Base-by-base conservation (phyloP, 2,329 filamentous ascomycete genomes). In the Pseudonectria buxi region DNA sequence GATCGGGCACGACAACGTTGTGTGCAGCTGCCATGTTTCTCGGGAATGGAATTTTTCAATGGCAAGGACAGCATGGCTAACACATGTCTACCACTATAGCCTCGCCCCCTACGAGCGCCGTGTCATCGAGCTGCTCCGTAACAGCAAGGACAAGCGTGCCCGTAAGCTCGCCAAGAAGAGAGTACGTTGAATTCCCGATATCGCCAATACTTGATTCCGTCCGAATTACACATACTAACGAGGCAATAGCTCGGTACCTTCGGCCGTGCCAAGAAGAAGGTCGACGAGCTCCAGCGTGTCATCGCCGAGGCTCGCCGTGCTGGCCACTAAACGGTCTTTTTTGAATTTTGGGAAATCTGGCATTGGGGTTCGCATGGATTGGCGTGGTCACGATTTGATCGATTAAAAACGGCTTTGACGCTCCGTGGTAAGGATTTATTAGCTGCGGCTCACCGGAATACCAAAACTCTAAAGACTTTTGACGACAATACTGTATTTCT, bases 81-180 rank as follows among this genome's bases (percentile, higher is more conserved):
- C 53, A 5, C 18, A 22, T 22, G 5, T 9, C 9, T 9, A 5
- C 12, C 33, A 27, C 31, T 39, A 29, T 42, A 83, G 86, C 64
- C 84, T 92, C 57, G 86, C 86, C 57, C 86, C 86, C 62, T 92
- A 98, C 69, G 92, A 98, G 83, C 90, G 92, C 71, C 88, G 92
- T 65, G 86, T 98, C 58, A 94, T 98, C 66, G 92, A 98, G 81
- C 76, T 98, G 67, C 84, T 98, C 72, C 87, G 92, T 63, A 98
- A 98, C 85, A 83, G 79, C 76, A 94, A 94, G 78, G 92, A 98
- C 74, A 96, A 96, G 86, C 87, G 90, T 72, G 90, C 90, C 62
- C 81, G 90, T 59, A 95, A 95, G 83, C 86, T 95, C 63, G 90
- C 90, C 62, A 96, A 96, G 89, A 95, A 94, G 86, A 83, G 90